A percentile compares a stretch with the other conserved stretches of the same genome.
Evolutionary conservation across 225 moss, liverwort and hornwort genomes (phyloP).

Genomic region (Antitrichia curtipendula): DNA sequence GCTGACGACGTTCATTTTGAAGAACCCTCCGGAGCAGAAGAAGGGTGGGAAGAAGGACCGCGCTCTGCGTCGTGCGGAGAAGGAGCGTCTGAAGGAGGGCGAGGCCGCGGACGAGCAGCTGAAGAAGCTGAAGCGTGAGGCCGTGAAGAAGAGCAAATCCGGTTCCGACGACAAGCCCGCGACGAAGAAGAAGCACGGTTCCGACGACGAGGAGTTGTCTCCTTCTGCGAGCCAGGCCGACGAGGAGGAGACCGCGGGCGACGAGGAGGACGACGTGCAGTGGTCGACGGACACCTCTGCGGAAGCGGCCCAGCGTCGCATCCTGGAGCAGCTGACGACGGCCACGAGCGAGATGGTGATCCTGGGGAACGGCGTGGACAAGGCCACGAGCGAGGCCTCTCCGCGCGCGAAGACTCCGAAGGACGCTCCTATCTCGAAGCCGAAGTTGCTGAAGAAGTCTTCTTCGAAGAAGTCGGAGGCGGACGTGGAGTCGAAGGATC

Average conservation of each 20-base stretch:
- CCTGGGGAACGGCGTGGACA: constrained; percentile 38
- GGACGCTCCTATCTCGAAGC: constrained; percentile 24
- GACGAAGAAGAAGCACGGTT: constrained; percentile 58
- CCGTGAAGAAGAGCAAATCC: constrained; percentile 51
- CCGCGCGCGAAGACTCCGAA: constrained; percentile 34
- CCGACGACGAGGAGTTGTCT: constrained; percentile 66
- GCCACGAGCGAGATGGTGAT: constrained; percentile 99
- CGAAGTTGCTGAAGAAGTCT: constrained; percentile 53
- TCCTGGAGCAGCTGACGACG: constrained; percentile 79
- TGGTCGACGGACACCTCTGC: constrained; percentile 97
- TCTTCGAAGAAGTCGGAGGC: constrained; percentile 63
- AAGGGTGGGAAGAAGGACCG: constrained; percentile 93
- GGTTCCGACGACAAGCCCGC: constrained; percentile 35
- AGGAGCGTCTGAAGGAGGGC: constrained; percentile 89
- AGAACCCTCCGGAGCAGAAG: constrained; percentile 94
- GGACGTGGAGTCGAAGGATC: constrained; percentile 25
- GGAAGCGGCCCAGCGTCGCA: constrained; percentile 81
- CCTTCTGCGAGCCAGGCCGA: constrained; percentile 64
- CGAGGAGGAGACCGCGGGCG: constrained; percentile 52
- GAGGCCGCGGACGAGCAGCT: constrained; percentile 70
- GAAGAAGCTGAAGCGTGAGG: constrained; percentile 78
- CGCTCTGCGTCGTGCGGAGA: constrained; percentile 79
- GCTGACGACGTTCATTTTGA: constrained; percentile 94
- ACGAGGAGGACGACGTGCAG: constrained; percentile 68
- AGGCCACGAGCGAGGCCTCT: constrained; percentile 45